Evolutionary conservation across 805 yeast genomes (phyloP).

Genomic region (Candida insectalens): DNA sequence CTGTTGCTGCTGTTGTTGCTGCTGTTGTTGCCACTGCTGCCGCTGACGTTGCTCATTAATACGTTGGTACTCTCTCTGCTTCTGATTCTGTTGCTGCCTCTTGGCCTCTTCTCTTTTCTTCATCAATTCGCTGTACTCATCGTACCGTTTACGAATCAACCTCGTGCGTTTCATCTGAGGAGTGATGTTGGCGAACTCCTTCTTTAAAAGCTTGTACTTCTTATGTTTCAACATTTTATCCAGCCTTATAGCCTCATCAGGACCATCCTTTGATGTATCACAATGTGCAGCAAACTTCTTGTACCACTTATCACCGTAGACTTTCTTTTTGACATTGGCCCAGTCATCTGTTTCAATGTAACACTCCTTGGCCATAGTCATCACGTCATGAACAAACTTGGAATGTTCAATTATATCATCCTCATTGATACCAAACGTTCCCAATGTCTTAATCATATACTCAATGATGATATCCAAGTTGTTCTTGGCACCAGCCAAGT

Average conservation of each 20-base stretch:
- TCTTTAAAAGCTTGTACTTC: conserved; percentile 29
- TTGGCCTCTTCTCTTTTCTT: background rate
- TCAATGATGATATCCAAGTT: conserved; percentile 20
- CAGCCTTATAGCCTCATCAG: conserved; percentile 8
- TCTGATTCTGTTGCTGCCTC: conserved; percentile 28
- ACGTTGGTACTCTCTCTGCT: conserved; percentile 36
- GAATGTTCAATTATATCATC: conserved; percentile 14
- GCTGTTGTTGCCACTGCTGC: conserved; percentile 28
- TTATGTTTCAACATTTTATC: conserved; percentile 11
- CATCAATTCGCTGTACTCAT: conserved; percentile 9
- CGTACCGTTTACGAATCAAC: too few species aligned
- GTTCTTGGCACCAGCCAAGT: conserved; percentile 7
- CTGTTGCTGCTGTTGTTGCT: conserved; percentile 23
- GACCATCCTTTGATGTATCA: conserved; percentile 5
- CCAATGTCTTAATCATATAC: conserved; percentile 8
- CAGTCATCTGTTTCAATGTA: conserved; percentile 8
- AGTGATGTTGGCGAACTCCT: conserved; percentile 25
- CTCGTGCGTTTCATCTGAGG: conserved; percentile 27
- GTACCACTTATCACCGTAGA: conserved; percentile 4
- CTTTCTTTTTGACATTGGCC: conserved; percentile 1
- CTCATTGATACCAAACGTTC: conserved; percentile 14
- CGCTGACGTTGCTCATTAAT: conserved; percentile 33
- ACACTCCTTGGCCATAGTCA: conserved; percentile 15
- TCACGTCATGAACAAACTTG: conserved; percentile 13
- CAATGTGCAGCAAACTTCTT: conserved; percentile 4